Conservation (phyloP, 2,329 filamentous ascomycete genomes). For the Diaporthe nobilis region DNA sequence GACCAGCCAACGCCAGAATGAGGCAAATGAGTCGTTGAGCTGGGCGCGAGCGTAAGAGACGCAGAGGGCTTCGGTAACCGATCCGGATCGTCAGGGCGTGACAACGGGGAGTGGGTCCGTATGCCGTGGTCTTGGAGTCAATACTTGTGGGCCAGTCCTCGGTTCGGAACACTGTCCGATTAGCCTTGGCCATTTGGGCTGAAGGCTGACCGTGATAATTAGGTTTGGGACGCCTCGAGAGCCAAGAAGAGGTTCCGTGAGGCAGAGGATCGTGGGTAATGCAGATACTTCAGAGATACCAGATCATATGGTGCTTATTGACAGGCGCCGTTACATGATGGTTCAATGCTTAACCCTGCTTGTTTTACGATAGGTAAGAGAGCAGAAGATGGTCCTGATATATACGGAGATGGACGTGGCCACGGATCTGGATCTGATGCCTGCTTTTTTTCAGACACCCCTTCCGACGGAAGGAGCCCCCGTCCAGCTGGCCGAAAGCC, state of each 20-base stretch:
- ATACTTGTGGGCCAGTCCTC: neutral
- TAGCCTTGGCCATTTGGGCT: conserved; percentile 29
- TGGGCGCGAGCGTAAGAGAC: conserved; percentile 29
- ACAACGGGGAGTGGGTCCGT: neutral
- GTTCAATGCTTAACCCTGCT: neutral
- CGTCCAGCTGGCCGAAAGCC: conserved; percentile 11
- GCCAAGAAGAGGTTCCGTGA: neutral
- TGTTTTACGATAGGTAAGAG: neutral
- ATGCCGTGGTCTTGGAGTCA: neutral
- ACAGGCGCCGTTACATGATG: neutral
- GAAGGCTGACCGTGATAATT: neutral
- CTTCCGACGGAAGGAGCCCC: neutral
- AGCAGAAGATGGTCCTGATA: neutral
- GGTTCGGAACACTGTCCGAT: neutral
- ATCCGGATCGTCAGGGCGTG: conserved; percentile 21
- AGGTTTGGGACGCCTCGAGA: neutral
- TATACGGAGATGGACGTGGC: neutral
- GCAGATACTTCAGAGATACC: neutral
- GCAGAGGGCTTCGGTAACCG: conserved; percentile 16
- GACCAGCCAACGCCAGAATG: neutral
- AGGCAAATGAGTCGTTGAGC: conserved; percentile 24
- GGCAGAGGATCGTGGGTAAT: neutral
- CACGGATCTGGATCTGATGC: neutral
- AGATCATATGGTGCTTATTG: neutral
- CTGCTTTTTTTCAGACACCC: neutral